A percentile compares a stretch with the other conserved stretches of the same genome.
These are phyloP conservation scores for Fomes fomentarius DNA, from an alignment of 1,284 basidiomycete species.

Conservation along the genomic window DNA sequence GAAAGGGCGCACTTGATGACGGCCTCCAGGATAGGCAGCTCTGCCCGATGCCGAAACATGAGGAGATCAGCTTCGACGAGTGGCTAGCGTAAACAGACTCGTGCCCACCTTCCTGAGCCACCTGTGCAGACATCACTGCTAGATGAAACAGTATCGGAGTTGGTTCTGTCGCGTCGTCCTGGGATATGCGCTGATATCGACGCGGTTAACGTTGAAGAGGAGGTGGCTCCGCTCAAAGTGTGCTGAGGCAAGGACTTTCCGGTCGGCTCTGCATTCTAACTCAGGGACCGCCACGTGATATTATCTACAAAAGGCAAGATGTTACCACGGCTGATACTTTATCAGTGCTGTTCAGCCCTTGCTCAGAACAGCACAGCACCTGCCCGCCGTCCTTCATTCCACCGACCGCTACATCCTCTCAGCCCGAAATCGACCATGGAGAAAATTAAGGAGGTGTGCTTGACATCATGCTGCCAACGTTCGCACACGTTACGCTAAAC, in stretches of 20 bases:
- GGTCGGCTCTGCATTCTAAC: conserved; percentile 5
- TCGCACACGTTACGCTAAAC: neutral
- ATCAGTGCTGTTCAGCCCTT: conserved; percentile 34
- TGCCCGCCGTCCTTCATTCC: conserved; percentile 18
- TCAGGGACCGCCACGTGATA: conserved; percentile 14
- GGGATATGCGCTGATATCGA: neutral
- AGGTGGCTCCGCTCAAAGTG: conserved; percentile 13
- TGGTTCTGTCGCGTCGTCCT: neutral
- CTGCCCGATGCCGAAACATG: conserved; percentile 43
- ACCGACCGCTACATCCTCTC: conserved; percentile 15
- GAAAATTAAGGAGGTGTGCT: conserved; percentile 71
- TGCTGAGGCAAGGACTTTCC: conserved; percentile 3
- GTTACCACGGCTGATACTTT: conserved; percentile 39
- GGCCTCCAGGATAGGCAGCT: conserved; percentile 93
- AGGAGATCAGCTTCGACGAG: conserved; percentile 26
- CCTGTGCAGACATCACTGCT: conserved; percentile 58
- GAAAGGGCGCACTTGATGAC: conserved; percentile 79
- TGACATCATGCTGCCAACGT: neutral
- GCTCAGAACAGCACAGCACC: conserved; percentile 31
- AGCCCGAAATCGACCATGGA: conserved; percentile 54
- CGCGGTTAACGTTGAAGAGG: conserved; percentile 10
- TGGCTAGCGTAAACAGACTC: conserved; percentile 25
- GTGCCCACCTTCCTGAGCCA: conserved; percentile 73
- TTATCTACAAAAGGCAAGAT: conserved; percentile 9
- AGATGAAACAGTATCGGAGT: neutral